These are phyloP conservation scores for Closterium sp. DNA, from an alignment of 139 green algal species.

Conservation along the genomic window DNA sequence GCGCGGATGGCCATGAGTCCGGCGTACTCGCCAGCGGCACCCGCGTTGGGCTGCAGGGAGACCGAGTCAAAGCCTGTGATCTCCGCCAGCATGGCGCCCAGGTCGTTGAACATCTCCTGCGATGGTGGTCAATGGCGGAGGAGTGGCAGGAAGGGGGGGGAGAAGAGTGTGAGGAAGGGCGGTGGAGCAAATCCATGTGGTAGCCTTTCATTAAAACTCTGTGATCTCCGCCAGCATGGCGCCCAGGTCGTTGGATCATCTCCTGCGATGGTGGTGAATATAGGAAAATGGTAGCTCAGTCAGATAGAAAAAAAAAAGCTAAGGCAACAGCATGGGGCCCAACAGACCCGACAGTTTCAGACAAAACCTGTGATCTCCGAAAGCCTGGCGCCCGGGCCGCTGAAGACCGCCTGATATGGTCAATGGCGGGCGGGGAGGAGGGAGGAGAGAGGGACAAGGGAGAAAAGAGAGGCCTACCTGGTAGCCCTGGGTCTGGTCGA, in stretches of 20 bases:
- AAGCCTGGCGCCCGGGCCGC: slow-evolving; percentile 86
- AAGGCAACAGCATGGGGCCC: neutral
- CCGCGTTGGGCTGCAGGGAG: slow-evolving; percentile 93
- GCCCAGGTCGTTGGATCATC: slow-evolving; percentile 92
- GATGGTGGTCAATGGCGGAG: neutral
- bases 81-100: slow-evolving; percentile 82
- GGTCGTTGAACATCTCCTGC: slow-evolving; percentile 91
- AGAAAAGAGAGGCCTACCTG: neutral
- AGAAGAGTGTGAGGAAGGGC: neutral
- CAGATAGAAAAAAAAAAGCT: no score
- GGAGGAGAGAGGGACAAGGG: neutral
- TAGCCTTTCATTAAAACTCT: neutral
- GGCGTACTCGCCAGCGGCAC: slow-evolving; percentile 94
- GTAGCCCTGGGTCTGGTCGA: slow-evolving; percentile 84
- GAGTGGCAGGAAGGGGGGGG: neutral
- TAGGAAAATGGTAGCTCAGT: no score
- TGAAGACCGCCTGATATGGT: slow-evolving; percentile 84
- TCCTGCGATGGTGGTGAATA: slow-evolving; percentile 56
- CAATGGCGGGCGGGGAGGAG: neutral
- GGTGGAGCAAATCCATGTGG: neutral
- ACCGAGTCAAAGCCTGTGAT: slow-evolving; percentile 98
- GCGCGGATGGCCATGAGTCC: slow-evolving; percentile 97
- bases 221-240: slow-evolving; percentile 75
- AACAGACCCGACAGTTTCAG: slow-evolving; percentile 3
- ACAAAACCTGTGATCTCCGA: slow-evolving; percentile 96